Base-by-base conservation (phyloP, 2,329 filamentous ascomycete species). In the Dothidotthia symphoricarpi region DNA sequence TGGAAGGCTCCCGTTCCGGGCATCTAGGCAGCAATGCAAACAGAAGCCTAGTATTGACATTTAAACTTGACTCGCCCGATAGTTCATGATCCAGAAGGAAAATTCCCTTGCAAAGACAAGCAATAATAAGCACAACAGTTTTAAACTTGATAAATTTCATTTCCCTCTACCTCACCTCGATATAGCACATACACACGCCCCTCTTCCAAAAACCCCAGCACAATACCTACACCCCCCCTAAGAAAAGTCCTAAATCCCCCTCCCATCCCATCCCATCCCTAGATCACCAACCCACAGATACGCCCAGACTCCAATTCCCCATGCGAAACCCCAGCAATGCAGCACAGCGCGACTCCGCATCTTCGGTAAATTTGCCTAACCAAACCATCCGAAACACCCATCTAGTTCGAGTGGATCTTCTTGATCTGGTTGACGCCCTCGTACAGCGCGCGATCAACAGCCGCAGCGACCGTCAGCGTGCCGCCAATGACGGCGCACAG, bases 401-500 rank as follows among this genome's bases (percentile, higher is more conserved):
- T 26, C 65, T 67, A 83, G 51, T 69, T 75, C 31, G 76, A 73
- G 63, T 85, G 88, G 66, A 95, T 68, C 77, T 98, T 98, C 78
- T 86, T 95, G 49, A 97, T 75, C 62, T 86, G 80, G 41, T 83
- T 81, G 3, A 80, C 78, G 28, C 93, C 93, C 70, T 98, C 93
- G 58, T 96, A 98, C 45, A 97, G 69, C 33, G 86, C 87, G 39
- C 94, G 81, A 65, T 98, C 93, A 22, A 98, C 74, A 4, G 93
- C 93, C 5, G 94, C 93, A 9, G 93, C 93, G 13, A 98, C 93
- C 0, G 93, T 98, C 51, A 98, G 71, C 0, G 93, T 98, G 53
- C 93, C 93, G 45, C 93, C 93, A 34, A 98, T 83, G 45, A 97
- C 86, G 25, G 91, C 91, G 67, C 93, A 98, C 14, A 98, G 81